Evolutionary conservation across 345 rosid species (phyloP).

Genomic region (Populus nigra): DNA sequence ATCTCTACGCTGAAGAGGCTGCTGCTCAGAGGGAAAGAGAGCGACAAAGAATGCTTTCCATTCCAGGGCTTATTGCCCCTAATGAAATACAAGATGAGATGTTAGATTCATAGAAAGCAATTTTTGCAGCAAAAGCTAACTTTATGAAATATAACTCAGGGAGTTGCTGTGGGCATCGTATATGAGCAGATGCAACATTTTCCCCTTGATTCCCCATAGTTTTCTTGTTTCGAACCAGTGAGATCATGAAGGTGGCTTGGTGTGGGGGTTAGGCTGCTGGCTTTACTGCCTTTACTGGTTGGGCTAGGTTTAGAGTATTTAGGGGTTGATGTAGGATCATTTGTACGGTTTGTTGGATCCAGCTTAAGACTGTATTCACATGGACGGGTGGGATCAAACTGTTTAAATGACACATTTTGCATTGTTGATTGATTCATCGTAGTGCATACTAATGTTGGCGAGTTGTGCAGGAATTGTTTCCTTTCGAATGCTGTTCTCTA

Average conservation of each 20-base stretch:
- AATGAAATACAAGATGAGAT: slow-evolving; percentile 77
- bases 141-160: slow-evolving; percentile 22
- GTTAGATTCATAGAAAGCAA: slow-evolving; percentile 59
- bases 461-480: slow-evolving; percentile 35
- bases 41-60: slow-evolving; percentile 66
- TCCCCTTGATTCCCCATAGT: slow-evolving; percentile 9
- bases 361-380: slow-evolving; percentile 26
- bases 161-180: slow-evolving; percentile 18
- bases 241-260: slow-evolving; percentile 10
- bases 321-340: slow-evolving; percentile 51
- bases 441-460: slow-evolving; percentile 25
- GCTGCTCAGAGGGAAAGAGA: slow-evolving; percentile 73
- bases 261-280: slow-evolving; percentile 23
- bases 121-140: slow-evolving; percentile 26
- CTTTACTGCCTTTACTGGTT: slow-evolving; percentile 20
- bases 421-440: slow-evolving; percentile 24
- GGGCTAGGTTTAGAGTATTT: slow-evolving; percentile 47
- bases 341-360: slow-evolving; percentile 25
- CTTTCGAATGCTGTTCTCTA: slow-evolving; percentile 10
- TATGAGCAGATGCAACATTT: slow-evolving; percentile 28
- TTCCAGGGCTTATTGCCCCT: slow-evolving; percentile 77
- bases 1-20: slow-evolving; percentile 76
- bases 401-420: slow-evolving; percentile 37
- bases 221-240: slow-evolving; percentile 24
- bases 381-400: slow-evolving; percentile 32